Evolutionary conservation across 768 basidiomycete genomes (phyloP).

Genomic region (Serendipita sp.): DNA sequence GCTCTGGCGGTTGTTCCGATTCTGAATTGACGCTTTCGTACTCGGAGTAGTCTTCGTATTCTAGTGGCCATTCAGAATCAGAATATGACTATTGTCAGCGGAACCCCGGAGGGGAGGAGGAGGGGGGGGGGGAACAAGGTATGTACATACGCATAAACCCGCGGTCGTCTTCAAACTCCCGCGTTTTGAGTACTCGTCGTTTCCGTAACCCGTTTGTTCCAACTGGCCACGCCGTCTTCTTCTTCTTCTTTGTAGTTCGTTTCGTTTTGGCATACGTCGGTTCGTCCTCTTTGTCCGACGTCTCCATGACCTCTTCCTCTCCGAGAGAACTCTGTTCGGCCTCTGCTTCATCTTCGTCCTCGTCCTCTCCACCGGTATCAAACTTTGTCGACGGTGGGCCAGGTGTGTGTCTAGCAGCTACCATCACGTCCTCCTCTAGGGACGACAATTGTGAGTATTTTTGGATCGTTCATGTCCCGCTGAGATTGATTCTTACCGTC

Average conservation of each 20-base stretch:
- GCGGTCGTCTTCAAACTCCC: constrained; percentile 39
- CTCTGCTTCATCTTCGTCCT: constrained; percentile 23
- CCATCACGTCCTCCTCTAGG: constrained; percentile 10
- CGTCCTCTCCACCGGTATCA: constrained; percentile 18
- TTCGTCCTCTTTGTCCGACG: constrained; percentile 14
- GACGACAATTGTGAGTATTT: not conserved
- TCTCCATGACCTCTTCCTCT: constrained; percentile 15
- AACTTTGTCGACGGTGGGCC: constrained; percentile 14
- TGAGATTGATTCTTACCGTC: constrained; percentile 31
- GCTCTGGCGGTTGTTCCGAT: constrained; percentile 2
- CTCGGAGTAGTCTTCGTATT: not conserved
- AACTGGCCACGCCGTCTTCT: constrained; percentile 37
- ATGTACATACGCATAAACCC: constrained; percentile 51
- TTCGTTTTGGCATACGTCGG: constrained; percentile 23
- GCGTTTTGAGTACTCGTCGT: constrained; percentile 43
- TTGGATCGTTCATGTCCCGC: too few relatives aligned
- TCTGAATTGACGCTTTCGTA: constrained; percentile 3
- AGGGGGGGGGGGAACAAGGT: not conserved
- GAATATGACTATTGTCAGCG: too few relatives aligned
- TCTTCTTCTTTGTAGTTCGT: constrained; percentile 31
- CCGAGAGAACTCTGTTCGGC: constrained; percentile 16
- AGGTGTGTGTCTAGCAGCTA: constrained; percentile 8
- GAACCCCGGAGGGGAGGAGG: not conserved
- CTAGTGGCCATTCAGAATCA: not conserved
- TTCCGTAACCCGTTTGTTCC: constrained; percentile 68